Evolutionary conservation across 2,329 filamentous ascomycete species (phyloP).

Genomic region (Aspergillus arachidicola): DNA sequence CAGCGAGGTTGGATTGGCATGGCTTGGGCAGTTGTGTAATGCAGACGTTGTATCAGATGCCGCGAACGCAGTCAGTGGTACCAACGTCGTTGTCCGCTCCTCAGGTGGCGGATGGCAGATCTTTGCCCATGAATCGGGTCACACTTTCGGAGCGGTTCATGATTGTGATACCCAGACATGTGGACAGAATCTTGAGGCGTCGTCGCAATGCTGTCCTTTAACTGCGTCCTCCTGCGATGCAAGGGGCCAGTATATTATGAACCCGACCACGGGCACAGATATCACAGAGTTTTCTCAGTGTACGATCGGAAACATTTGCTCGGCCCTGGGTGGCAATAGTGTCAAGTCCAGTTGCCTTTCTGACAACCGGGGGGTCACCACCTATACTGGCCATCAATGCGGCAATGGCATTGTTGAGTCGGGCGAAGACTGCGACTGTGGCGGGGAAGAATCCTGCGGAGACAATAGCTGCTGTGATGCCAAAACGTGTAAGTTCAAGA

Average conservation of each 20-base stretch:
- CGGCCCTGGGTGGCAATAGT: constrained; percentile 74
- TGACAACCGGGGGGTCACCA: constrained; percentile 81
- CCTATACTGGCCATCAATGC: constrained; percentile 81
- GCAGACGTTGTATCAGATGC: constrained; percentile 54
- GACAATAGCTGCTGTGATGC: constrained; percentile 82
- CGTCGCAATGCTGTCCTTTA: constrained; percentile 80
- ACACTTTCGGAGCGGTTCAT: constrained; percentile 94
- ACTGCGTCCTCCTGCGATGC: constrained; percentile 71
- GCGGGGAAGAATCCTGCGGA: constrained; percentile 71
- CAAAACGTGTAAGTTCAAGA: constrained; percentile 80
- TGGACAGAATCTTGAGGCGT: constrained; percentile 60
- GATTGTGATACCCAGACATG: constrained; percentile 79
- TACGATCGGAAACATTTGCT: constrained; percentile 91
- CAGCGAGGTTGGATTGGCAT: constrained; percentile 85
- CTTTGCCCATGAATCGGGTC: constrained; percentile 89
- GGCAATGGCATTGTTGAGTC: constrained; percentile 96
- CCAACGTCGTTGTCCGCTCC: constrained; percentile 87
- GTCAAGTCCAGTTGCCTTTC: constrained; percentile 77
- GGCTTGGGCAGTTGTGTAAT: constrained; percentile 85
- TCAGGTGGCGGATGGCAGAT: constrained; percentile 89
- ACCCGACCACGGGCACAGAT: constrained; percentile 75
- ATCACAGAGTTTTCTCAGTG: constrained; percentile 85
- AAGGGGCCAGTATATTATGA: constrained; percentile 85
- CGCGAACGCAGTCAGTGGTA: constrained; percentile 74
- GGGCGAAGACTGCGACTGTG: constrained; percentile 95